Evolutionary conservation across 768 basidiomycete genomes (phyloP).

Genomic region (Trametes cinnabarina): DNA sequence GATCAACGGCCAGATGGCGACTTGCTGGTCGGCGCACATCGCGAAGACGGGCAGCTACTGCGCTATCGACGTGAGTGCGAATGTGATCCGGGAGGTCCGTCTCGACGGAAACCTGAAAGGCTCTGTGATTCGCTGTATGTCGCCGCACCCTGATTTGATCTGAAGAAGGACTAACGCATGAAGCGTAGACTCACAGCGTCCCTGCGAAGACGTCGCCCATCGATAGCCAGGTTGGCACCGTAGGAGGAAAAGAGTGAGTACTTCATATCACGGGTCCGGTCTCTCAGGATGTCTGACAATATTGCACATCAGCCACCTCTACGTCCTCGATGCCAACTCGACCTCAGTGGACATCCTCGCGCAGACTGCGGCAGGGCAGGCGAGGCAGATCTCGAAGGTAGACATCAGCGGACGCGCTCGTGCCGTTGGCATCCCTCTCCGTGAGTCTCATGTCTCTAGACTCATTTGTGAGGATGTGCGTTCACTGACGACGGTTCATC

Average conservation of each 20-base stretch:
- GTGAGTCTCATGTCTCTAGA: slow-evolving; percentile 23
- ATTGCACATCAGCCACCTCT: slow-evolving; percentile 37
- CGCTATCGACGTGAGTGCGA: slow-evolving; percentile 27
- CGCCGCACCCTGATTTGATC: no score
- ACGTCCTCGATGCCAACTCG: slow-evolving; percentile 37
- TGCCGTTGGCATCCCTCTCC: slow-evolving; percentile 32
- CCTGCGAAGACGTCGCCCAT: slow-evolving; percentile 21
- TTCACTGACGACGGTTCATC: background rate
- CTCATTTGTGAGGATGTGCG: background rate
- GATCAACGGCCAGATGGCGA: slow-evolving; percentile 28
- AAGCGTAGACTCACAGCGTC: slow-evolving; percentile 17
- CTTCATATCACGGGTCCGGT: background rate
- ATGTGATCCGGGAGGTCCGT: slow-evolving; percentile 41
- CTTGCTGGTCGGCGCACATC: slow-evolving; percentile 31
- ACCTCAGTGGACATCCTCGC: slow-evolving; percentile 40
- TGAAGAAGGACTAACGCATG: background rate
- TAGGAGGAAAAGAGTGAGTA: slow-evolving; percentile 31
- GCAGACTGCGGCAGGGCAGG: slow-evolving; percentile 38
- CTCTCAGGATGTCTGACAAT: background rate
- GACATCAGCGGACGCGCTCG: slow-evolving; percentile 33
- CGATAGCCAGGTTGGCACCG: slow-evolving; percentile 29
- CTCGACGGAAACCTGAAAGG: slow-evolving; percentile 45
- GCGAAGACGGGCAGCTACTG: slow-evolving; percentile 31
- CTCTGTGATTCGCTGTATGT: slow-evolving; percentile 41
- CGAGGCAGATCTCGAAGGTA: slow-evolving; percentile 32